Base-by-base conservation (phyloP, 768 basidiomycete species). In the Mycena vulgaris region DNA sequence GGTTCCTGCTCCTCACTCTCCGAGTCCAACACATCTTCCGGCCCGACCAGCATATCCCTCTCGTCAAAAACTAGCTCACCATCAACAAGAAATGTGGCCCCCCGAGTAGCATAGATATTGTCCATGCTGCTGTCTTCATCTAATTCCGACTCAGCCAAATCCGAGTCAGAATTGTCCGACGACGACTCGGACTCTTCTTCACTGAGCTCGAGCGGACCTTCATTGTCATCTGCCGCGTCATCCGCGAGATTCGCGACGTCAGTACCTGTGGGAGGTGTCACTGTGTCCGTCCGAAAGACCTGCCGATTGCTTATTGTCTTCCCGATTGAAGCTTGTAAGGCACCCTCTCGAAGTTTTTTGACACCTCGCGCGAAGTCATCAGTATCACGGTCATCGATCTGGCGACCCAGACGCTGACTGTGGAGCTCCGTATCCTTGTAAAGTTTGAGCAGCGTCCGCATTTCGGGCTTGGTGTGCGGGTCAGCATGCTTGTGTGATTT, bases 341-440 rank as follows among this genome's bases (percentile, higher is more conserved):
- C 61, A 3, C 76, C 71, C 17, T 58, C 48, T 2, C 55, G 55
- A 39, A 77, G 66, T 30, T 70, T 73, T 17, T 61, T 45, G 9
- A 70, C 40, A 4, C 75, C 75, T 11, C 40, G 2, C 7, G 47
- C 61, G 28, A 76, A 73, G n/a, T 76, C 53, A 51, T 78, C 71
- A 7, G 65, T 70, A 35, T 70, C 61, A 23, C 23, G 30, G 33
- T 63, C 62, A n/a, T 63, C 62, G 33, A 63, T 40, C 21, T 63
- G 51, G 3, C 76, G 72, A 11, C 77, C 76, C 11, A 52, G 66
- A 6, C 74, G 74, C 6, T 69, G 71, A 3, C 30, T 48, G 58
- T 79, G 77, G 3, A 80, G 57, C 47, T 79, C 76, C 1, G 27
- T 33, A 2, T 48, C 39, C 25, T 61, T 60, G 65, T 78, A 79